Evolutionary conservation across 1,139 yeast genomes (phyloP), one percentile per base, ranked within the genome.

Genomic region (Yamadazyma friedrichii): DNA sequence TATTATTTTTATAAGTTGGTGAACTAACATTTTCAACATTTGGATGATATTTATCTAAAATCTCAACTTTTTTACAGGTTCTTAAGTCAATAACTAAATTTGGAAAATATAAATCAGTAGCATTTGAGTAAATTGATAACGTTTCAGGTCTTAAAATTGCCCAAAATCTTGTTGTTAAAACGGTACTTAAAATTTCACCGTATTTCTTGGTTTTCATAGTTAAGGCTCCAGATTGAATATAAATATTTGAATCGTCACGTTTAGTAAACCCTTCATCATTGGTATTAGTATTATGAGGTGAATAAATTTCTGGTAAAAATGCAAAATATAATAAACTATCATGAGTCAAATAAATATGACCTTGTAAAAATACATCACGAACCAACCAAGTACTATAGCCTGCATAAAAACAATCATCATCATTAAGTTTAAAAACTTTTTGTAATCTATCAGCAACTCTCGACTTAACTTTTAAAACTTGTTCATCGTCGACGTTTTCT

Each of bases 51-150:
- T 61, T 61, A 12, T 70, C 65, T 33, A 67, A 49, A 2, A 82
- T 61, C 43, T 82, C 89, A 0, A 85, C 89, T 38, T 73, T 64
- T 6, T 76, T 56, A 10, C 91, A 88, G 12, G 76, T 70, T 40
- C 82, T 71, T 44, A 88, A 66, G 56, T 88, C 95, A 35, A 93
- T 80, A 0, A 88, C 83, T 28, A 86, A 66, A 6, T 72, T 68
- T 0, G 98, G 98, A 63, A 89, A 89, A 60, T 89, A 89, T 16
- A 85, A 65, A 42, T 88, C 95, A 0, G 88, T 82, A 1, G 96
- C 77, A 5, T 80, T 79, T 9, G 78, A 65, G 58, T 85, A 89
- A 37, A 88, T 73, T 3, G 88, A 74, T 16, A 91, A 68, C 0
- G 91, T 77, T 41, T 83, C 83, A 33, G 82, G 80, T 48, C 86